Base-by-base conservation (phyloP, 1,139 yeast genomes). In the Arxiozyma slooffiae region DNA sequence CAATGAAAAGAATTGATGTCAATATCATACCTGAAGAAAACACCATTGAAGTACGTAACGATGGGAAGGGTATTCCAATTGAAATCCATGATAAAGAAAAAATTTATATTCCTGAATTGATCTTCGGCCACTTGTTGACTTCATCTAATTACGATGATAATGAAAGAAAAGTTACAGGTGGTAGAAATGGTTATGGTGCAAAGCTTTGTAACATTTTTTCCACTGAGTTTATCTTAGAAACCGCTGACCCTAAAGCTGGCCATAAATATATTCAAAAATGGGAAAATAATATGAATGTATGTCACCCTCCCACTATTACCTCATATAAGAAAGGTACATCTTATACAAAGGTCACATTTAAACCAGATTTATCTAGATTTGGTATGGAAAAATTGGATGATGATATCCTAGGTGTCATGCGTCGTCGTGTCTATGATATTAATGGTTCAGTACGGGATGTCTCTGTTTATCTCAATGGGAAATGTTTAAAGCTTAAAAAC, bases 171-270 rank as follows among this genome's bases (percentile, higher is more conserved):
- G 97, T 94, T 26, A 88, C 96, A 1, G 99, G 98, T 73, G 99
- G 99, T 69, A 81, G 99, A 74, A 94, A 94, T 66, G 98, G 98
- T 57, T 94, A 81, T 66, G 99, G 99, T 69, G 98, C 99, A 47
- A 94, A 94, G 67, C 73, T 94, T 67, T 87, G 95, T 77, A 85
- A 94, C 70, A 86, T 94, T 60, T 88, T 88, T 65, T 89, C 97
- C 22, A 85, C 90, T 2, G 85, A 86, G 62, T 94, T 94, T 64
- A 78, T 75, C 18, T 77, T 94, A 41, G 97, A 90, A 66, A 94
- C 99, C 6, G 95, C 96, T 9, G 97, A 92, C 66, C 77, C 80
- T 53, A 72, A 69, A 47, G 73, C 75, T 11, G 82, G 78, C 44
- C 76, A 78, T 61, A 71, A 77, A 43, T 94, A 94, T 65, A 74